Evolutionary conservation across 768 basidiomycete species (phyloP).

Genomic region (Amylocystis lapponica): DNA sequence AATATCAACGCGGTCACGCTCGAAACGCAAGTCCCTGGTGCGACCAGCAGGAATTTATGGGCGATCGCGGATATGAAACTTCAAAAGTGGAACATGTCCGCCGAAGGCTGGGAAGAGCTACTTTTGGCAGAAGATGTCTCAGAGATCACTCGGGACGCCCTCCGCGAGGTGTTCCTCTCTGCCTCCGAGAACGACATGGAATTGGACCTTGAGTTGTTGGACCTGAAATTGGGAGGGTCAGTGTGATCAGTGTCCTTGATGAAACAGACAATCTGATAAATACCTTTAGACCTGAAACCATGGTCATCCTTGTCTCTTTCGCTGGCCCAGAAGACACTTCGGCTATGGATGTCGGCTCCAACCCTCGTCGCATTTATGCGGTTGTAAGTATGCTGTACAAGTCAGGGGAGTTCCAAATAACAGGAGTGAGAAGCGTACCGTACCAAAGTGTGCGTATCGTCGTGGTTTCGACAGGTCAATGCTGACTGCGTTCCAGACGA

Average conservation of each 20-base stretch:
- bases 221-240: slow-evolving; percentile 58
- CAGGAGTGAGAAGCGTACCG: slow-evolving; percentile 54
- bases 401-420: slow-evolving; percentile 39
- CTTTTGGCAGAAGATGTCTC: slow-evolving; percentile 52
- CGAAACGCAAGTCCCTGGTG: slow-evolving; percentile 30
- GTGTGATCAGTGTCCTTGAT: slow-evolving; percentile 12
- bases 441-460: slow-evolving; percentile 61
- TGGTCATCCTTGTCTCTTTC: slow-evolving; percentile 65
- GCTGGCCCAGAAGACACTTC: slow-evolving; percentile 46
- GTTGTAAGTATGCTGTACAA: slow-evolving; percentile 44
- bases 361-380: slow-evolving; percentile 60
- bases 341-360: slow-evolving; percentile 33
- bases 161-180: slow-evolving; percentile 37
- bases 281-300: slow-evolving; percentile 20
- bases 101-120: slow-evolving; percentile 69
- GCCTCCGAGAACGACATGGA: slow-evolving; percentile 37
- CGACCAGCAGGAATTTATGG: slow-evolving; percentile 56
- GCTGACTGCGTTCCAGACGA: slow-evolving; percentile 39
- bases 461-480: background rate
- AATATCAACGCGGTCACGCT: slow-evolving; percentile 63
- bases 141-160: slow-evolving; percentile 38
- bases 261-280: background rate
- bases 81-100: slow-evolving; percentile 64
- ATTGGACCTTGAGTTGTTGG: slow-evolving; percentile 70
- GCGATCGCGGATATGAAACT: slow-evolving; percentile 60